These are phyloP conservation scores for Verticillium nonalfalfae DNA, from an alignment of 2,329 filamentous ascomycete species.

Conservation along the genomic window DNA sequence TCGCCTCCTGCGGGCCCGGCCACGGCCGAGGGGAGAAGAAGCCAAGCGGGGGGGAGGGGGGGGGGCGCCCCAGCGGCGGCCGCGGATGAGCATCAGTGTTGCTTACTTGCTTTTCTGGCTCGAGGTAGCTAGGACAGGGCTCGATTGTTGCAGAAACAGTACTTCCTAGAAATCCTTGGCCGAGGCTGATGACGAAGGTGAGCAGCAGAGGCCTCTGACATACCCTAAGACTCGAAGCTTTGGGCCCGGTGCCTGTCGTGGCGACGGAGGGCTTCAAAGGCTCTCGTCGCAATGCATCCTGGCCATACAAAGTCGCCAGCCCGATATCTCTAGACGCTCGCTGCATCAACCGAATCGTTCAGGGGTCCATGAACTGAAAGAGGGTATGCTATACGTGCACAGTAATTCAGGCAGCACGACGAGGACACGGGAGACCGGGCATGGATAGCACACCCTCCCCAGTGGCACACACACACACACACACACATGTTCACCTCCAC, in stretches of 20 bases:
- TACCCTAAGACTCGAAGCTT: too few relatives aligned
- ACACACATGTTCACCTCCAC: neutral
- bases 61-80: constrained; percentile 24
- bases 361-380: neutral
- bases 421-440: neutral
- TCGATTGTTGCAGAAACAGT: neutral
- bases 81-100: constrained; percentile 19
- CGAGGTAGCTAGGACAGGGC: neutral
- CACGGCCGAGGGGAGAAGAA: constrained; percentile 13
- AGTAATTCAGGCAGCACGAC: neutral
- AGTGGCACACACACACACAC: constrained; percentile 1
- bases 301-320: neutral
- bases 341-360: neutral
- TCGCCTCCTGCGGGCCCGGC: constrained; percentile 27
- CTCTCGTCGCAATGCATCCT: neutral
- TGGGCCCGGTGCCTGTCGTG: neutral
- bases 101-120: constrained; percentile 1
- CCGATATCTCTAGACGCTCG: neutral
- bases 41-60: constrained; percentile 7
- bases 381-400: neutral
- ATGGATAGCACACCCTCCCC: constrained; percentile 1
- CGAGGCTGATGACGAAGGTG: neutral
- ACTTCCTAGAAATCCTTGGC: too few relatives aligned
- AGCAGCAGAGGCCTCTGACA: neutral
- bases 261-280: neutral